Evolutionary conservation across 2,329 filamentous ascomycete genomes (phyloP), one percentile per base, ranked within the genome.

Genomic region (Lecanicillium sp.): DNA sequence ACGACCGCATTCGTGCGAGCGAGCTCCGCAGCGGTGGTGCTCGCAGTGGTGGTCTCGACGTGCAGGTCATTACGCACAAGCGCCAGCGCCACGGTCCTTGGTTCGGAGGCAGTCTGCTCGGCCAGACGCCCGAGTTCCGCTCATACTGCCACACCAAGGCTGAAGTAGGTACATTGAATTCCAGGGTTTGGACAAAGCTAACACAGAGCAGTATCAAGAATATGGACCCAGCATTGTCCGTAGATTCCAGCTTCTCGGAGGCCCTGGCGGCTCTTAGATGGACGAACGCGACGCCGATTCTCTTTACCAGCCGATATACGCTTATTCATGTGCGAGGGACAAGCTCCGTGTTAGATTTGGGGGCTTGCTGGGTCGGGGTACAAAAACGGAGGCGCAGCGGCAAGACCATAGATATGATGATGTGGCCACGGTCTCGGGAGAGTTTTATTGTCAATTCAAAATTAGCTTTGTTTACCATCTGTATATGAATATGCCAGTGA

Each of bases 91-190:
- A 98, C 66, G 93, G 93, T 15, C 93, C 93, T 26, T 98, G 93
- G 93, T 98, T 98, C 65, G 93, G 93, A 67, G 93, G 93, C 58
- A 95, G 89, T 71, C 76, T 98, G 70, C 75, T 98, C 52, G 94
- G 91, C 48, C 91, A 97, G 74, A 98, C 93, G 6, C 91, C 94
- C 4, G 94, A 98, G 69, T 98, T 98, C 78, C 83, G 89, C 66
- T 96, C 90, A 63, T 98, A 97, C 73, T 98, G 93, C 74, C 94
- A 98, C 70, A 98, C 87, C 49, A 93, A 93, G 75, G 83, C 81
- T 24, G 80, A 83, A 74, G 78, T 81, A 62, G 58, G 74, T 60
- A 32, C 2, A 15, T 24, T n/a, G 6, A 10, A 0, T 4, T 27
- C 3, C 1, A 3, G 17, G 4, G 8, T 1, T 5, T 8, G 15